Conservation (phyloP, 805 yeast species). For the Ogataea sp. region DNA sequence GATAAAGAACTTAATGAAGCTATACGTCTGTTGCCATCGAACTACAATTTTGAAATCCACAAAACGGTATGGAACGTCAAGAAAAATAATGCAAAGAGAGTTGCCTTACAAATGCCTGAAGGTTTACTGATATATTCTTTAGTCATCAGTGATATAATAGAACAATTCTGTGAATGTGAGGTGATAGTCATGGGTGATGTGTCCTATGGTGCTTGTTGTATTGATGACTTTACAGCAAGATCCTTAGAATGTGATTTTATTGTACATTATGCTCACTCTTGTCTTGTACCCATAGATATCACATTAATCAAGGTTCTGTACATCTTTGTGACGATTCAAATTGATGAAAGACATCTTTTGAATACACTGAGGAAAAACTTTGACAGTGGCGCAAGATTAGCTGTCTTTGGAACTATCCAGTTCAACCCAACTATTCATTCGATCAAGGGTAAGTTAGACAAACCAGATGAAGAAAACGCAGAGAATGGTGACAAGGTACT, state of each 20-base stretch:
- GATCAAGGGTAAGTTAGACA: slow-evolving; percentile 51
- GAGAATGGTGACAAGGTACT: slow-evolving; percentile 32
- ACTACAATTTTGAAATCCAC: slow-evolving; percentile 93
- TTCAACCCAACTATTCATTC: slow-evolving; percentile 92
- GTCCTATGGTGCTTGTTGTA: slow-evolving; percentile 97
- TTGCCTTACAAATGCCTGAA: slow-evolving; percentile 96
- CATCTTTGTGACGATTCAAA: slow-evolving; percentile 87
- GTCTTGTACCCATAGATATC: slow-evolving; percentile 90
- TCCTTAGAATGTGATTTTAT: slow-evolving; percentile 90
- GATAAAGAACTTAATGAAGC: slow-evolving; percentile 83
- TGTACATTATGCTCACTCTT: slow-evolving; percentile 95
- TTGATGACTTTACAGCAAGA: slow-evolving; percentile 92
- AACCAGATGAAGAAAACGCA: slow-evolving; percentile 15
- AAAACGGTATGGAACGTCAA: slow-evolving; percentile 91
- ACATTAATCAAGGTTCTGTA: slow-evolving; percentile 89
- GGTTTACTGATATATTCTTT: slow-evolving; percentile 85
- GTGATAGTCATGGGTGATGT: slow-evolving; percentile 97
- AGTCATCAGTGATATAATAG: slow-evolving; percentile 83
- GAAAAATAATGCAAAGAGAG: slow-evolving; percentile 67
- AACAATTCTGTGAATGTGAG: slow-evolving; percentile 83
- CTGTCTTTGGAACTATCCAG: slow-evolving; percentile 92
- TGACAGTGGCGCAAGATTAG: slow-evolving; percentile 52
- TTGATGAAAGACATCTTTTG: slow-evolving; percentile 75
- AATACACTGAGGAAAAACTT: slow-evolving; percentile 73
- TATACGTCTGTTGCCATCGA: slow-evolving; percentile 71